Conservation (phyloP, 306 rosid genomes). For the Quercus variabilis region DNA sequence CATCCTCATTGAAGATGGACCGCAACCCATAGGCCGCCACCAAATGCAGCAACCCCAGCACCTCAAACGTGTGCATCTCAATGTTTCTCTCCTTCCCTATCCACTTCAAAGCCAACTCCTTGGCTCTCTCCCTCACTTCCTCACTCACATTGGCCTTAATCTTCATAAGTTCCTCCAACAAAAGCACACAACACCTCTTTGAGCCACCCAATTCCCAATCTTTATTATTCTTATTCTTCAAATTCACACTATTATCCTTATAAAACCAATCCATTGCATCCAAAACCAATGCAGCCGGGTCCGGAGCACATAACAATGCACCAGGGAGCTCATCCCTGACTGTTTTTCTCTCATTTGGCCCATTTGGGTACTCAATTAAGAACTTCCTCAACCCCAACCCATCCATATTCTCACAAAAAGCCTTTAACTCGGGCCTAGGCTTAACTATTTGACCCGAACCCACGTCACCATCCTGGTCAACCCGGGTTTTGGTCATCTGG, state of each 20-base stretch:
- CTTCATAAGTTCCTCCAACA: conserved; percentile 53
- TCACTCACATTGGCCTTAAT: conserved; percentile 28
- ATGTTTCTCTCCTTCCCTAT: conserved; percentile 30
- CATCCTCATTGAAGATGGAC: conserved; percentile 46
- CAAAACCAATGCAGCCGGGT: conserved; percentile 51
- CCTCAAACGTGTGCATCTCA: conserved; percentile 32
- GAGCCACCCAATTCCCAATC: conserved; percentile 26
- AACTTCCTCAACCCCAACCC: conserved; percentile 59
- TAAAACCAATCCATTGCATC: conserved; percentile 59
- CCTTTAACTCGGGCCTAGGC: conserved; percentile 41
- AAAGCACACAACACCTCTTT: conserved; percentile 47
- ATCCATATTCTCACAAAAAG: conserved; percentile 58
- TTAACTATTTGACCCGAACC: not conserved
- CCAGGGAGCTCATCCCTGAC: conserved; percentile 49
- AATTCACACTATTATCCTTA: not conserved
- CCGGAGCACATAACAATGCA: conserved; percentile 44
- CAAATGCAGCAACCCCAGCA: conserved; percentile 59
- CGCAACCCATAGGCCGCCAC: conserved; percentile 53
- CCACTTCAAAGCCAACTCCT: conserved; percentile 53
- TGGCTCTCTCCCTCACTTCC: conserved; percentile 47
- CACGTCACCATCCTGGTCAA: not conserved
- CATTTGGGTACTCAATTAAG: conserved; percentile 22
- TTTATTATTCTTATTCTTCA: not conserved
- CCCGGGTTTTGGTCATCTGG: not conserved
- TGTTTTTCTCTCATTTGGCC: not conserved